Conservation (phyloP, 192 early-diverging fungal genomes). For the Geosiphon pyriformis region DNA sequence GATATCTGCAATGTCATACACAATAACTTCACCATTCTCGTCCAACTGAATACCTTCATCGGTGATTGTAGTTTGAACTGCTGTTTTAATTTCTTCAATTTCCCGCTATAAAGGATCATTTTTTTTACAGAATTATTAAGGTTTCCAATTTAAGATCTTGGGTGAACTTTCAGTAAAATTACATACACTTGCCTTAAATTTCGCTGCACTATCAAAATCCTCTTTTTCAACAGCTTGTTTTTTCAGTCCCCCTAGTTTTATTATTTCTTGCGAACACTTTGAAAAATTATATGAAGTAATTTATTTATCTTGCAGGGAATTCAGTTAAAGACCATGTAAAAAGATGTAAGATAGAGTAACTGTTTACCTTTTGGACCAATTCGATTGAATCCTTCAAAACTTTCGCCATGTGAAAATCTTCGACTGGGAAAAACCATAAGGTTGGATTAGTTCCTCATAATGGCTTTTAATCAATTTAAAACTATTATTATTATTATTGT, state of each 20-base stretch:
- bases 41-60: conserved; percentile 28
- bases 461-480: background rate
- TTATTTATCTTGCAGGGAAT: too few species aligned
- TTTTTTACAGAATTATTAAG: too few species aligned
- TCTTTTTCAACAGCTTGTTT: conserved; percentile 56
- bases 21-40: conserved; percentile 20
- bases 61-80: conserved; percentile 7
- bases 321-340: background rate
- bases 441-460: background rate
- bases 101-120: conserved; percentile 7
- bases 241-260: conserved; percentile 47
- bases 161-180: background rate
- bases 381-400: conserved; percentile 50
- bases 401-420: conserved; percentile 62
- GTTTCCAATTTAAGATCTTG: too few species aligned
- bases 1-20: conserved; percentile 1
- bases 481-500: background rate
- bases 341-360: too few species aligned
- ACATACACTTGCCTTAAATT: conserved; percentile 49
- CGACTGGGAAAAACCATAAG: conserved; percentile 33
- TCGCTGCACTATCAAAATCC: conserved; percentile 73
- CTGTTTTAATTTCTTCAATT: conserved; percentile 2
- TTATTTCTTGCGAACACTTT: conserved; percentile 6
- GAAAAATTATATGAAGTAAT: background rate
- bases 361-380: conserved; percentile 38